These are phyloP conservation scores for Skeletonema costatum DNA, from an alignment of 108 stramenopile genomes.

Conservation along the genomic window DNA sequence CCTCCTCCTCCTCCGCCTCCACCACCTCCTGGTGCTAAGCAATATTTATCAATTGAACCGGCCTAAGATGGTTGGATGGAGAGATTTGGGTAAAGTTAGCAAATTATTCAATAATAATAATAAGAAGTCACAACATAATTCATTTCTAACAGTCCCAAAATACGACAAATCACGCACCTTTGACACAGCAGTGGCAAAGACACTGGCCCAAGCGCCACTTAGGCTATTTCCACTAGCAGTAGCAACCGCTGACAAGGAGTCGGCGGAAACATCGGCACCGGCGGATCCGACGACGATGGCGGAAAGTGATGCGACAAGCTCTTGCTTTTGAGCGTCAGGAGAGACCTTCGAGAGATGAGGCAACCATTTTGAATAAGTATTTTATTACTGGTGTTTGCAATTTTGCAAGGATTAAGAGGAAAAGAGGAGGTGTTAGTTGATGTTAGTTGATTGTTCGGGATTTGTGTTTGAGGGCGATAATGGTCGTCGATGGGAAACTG, in stretches of 20 bases:
- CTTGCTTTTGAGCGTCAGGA: conserved; percentile 77
- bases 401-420: not conserved
- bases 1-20: conserved; percentile 75
- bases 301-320: conserved; percentile 83
- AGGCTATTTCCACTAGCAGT: conserved; percentile 72
- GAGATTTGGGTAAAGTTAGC: not conserved
- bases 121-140: not conserved
- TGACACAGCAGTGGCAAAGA: conserved; percentile 69
- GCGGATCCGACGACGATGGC: conserved; percentile 64
- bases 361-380: conserved; percentile 48
- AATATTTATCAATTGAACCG: conserved; percentile 53
- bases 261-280: conserved; percentile 57
- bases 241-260: conserved; percentile 69
- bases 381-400: not conserved
- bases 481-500: not conserved
- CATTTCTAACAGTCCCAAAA: not conserved
- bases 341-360: conserved; percentile 68
- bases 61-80: conserved; percentile 13
- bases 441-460: not conserved
- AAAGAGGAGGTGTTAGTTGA: not conserved
- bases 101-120: not conserved
- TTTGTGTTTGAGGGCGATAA: not conserved
- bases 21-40: conserved; percentile 62
- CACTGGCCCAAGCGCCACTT: conserved; percentile 60
- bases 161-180: conserved; percentile 19